Evolutionary conservation across 106 monocot species (phyloP), one percentile per base, ranked within the genome.

Genomic region (Xerophyta viscosa): DNA sequence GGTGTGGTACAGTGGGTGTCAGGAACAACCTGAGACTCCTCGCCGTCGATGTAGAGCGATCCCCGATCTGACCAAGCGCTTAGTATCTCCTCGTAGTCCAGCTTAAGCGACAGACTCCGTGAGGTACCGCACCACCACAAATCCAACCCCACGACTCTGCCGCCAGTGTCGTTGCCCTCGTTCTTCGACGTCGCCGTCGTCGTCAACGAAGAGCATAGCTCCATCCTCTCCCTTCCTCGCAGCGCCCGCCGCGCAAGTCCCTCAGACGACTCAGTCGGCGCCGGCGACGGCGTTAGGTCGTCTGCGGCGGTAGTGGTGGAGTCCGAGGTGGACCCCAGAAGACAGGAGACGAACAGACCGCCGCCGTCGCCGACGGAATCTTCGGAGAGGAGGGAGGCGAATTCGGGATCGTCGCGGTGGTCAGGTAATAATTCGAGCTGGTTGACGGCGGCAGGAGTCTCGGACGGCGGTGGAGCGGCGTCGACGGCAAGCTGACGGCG

Each of bases 11-110:
- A 56, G 37, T 42, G 39, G 57, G 65, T 33, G 27, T 73, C 51
- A 0, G 79, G 79, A 22, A 80, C 73, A 30, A 74, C 60, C 41
- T 74, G 73, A 11, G 43, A 65, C 2, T 20, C 65, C 4, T 66
- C 71, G 7, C 60, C 73, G 2, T 75, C 78, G 15, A 88, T 60
- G 56, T 75, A 88, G 30, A 78, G 58, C 8, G 87, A 47, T 0
- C 82, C 67, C 22, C 62, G 44, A 46, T 63, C 75, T 1, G 82
- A 74, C 87, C 87, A 88, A 0, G 82, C 71, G 2, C 60, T 56
- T 33, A 82, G 62, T 24, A 88, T 52, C 66, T 72, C 75, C 31
- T 82, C 78, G 31, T 88, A 82, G 65, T 88, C 87, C 49, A 88
- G 65, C 74, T 82, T 88, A 4, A 88, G 58, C 9, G 61, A 54